Base-by-base conservation (phyloP, 345 rosid genomes). In the Pistacia vera region DNA sequence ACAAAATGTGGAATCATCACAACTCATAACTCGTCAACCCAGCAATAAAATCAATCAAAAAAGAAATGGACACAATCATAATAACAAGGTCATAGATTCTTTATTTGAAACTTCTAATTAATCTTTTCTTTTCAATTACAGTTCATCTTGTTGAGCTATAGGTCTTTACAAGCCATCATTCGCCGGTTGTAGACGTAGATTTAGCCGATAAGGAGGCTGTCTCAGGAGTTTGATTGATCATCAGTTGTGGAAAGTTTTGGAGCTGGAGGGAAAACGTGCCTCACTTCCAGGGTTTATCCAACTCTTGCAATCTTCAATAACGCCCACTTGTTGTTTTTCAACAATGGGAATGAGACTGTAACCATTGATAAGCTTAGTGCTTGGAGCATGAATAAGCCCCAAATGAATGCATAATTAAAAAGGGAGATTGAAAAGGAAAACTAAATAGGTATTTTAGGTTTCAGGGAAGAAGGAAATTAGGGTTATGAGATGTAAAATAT, bases 211-310 rank as follows among this genome's bases (percentile, higher is more conserved):
- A 83, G 73, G 88, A 78, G n/a, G 71, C 85, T 96, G 22, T 4
- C 83, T 96, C 0, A 81, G 93, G 81, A 92, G 87, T 77, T 81
- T 96, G 95, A 89, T 92, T 28, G 98, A 90, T 80, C 87, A 89
- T 92, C 95, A 2, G 88, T 90, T 2, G 89, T 93, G 16, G 95
- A 92, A 78, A 96, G 95, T 46, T 93, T 92, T 38, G 98, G 90
- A 58, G 93, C 77, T 0, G 86, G 86, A 25, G 97, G 98, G 16
- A 92, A 86, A 80, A 91, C 88, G 0, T 88, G 90, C 69, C 89
- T 93, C 63, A 77, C 89, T 28, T 88, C 98, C 0, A 86, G 97
- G 83, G 97, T 92, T 44, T 96, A 96, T 83, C 99, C 95, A 6
- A 83, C 77, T 2, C 70, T 84, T 14, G 98, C 93, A 9, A 67